phyloP scores from a whole-genome alignment of 768 basidiomycete genomes.

The Lactifluus subvellereus region DNA sequence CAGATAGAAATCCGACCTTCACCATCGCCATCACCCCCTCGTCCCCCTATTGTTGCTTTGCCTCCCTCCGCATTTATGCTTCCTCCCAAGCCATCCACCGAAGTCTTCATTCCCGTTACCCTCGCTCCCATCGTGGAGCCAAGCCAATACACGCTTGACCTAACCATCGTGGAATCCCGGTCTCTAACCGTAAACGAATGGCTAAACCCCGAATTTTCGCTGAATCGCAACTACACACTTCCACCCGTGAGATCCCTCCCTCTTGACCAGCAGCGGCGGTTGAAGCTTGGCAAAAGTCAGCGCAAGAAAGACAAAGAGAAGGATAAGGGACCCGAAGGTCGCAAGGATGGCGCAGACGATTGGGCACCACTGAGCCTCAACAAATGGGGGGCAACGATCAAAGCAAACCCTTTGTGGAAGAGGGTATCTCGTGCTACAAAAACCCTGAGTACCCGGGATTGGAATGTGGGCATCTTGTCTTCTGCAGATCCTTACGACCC shows the following conservation, averaged over 20 bases:
- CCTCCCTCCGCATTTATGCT: constrained; percentile 19
- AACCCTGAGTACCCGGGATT: constrained; percentile 73
- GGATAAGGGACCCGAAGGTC: constrained; percentile 36
- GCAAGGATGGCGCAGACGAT: constrained; percentile 46
- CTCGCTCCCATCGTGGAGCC: constrained; percentile 18
- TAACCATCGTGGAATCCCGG: background rate
- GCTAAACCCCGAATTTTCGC: constrained; percentile 27
- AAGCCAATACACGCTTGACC: constrained; percentile 10
- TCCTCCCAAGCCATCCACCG: constrained; percentile 13
- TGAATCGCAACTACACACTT: constrained; percentile 45
- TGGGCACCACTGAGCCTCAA: constrained; percentile 59
- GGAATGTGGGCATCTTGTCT: constrained; percentile 53
- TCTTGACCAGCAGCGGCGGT: constrained; percentile 46
- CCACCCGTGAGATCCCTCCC: constrained; percentile 54
- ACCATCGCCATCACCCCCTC: background rate
- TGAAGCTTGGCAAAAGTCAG: constrained; percentile 41
- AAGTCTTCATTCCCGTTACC: constrained; percentile 4
- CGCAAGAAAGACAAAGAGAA: constrained; percentile 49
- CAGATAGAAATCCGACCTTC: background rate
- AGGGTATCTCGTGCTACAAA: constrained; percentile 66
- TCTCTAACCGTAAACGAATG: constrained; percentile 24
- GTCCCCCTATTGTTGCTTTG: constrained; percentile 8
- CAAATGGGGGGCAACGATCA: constrained; percentile 61
- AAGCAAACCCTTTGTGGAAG: constrained; percentile 71
- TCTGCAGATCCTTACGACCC: background rate